Base-by-base conservation (phyloP, 805 yeast genomes). In the Candida silvicultrix region DNA sequence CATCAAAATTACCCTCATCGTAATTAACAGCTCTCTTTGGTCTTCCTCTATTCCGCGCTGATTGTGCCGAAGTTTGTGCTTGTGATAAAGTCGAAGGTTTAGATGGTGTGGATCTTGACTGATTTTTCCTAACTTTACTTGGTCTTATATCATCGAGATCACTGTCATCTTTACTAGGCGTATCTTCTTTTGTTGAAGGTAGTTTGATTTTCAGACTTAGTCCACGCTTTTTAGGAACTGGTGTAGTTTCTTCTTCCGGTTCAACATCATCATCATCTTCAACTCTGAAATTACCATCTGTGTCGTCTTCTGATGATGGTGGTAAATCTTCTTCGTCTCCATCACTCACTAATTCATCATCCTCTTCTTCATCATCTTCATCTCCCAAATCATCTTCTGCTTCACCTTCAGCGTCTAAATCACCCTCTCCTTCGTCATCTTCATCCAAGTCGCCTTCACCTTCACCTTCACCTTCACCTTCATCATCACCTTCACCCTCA, bases 181-280 rank as follows among this genome's bases (percentile, higher is more conserved):
- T 40, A 40, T 14, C 44, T 11, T 41, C 21, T 34, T 25, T 47
- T 5, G 37, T 22, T 21, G 40, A 39, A 16, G 45, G 44, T 19
- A 55, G 16, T 32, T 55, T 56, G 19, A 56, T 38, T 40, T 52
- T 56, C 34, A 56, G 28, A 20, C 45, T 54, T 37, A 49, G 42
- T 25, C 44, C 50, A 43, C 44, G 42, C 18, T 47, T 43, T 29
- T 47, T 50, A 8, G 41, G 45, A n/a, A 40, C 38, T 14, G 44
- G n/a, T 21, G 40, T 38, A 2, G 34, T 37, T 11, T 44, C 37
- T 21, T 29, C 44, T 18, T 45, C 53, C 8, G 22, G 32, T n/a
- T 47, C 47, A 2, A 43, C 47, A 4, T 46, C 49, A 2, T 46
- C 53, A 1, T 49, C 53, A 15, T 51, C 56, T 5, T 49, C 52